A percentile compares a stretch with the other conserved stretches of the same genome.
These are phyloP conservation scores for Colletotrichum brevisporum DNA, from an alignment of 2,329 filamentous ascomycete genomes.

Conservation along the genomic window DNA sequence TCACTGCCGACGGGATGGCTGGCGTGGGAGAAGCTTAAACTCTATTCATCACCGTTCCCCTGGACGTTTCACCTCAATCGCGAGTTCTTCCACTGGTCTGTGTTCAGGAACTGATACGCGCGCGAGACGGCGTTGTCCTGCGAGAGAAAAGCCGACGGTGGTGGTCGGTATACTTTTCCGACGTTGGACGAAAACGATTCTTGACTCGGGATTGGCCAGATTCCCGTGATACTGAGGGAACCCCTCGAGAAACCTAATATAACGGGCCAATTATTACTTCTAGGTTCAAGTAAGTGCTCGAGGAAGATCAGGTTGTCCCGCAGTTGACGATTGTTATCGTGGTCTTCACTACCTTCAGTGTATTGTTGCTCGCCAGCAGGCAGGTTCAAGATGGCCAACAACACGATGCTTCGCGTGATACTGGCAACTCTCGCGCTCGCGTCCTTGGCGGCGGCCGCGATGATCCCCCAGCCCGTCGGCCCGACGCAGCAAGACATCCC, in stretches of 20 bases:
- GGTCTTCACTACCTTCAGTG: background rate
- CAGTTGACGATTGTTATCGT: background rate
- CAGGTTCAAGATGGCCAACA: background rate
- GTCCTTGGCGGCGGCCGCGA: background rate
- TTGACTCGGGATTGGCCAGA: conserved; percentile 1
- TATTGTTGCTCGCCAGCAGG: background rate
- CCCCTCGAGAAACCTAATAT: background rate
- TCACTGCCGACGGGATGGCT: conserved; percentile 14
- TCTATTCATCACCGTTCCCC: background rate
- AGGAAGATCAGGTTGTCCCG: background rate
- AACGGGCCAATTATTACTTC: background rate
- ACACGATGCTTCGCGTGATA: background rate
- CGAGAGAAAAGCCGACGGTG: background rate
- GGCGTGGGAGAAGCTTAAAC: conserved; percentile 13
- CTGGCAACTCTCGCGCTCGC: background rate
- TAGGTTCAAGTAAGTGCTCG: background rate
- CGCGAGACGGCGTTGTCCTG: conserved; percentile 5
- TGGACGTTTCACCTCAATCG: conserved; percentile 9
- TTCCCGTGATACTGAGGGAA: background rate
- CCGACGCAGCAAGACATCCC: conserved; percentile 2
- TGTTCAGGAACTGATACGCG: conserved; percentile 9
- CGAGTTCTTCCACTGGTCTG: background rate
- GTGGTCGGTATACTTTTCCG: background rate
- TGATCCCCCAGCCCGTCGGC: conserved; percentile 20
- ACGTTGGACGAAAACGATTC: background rate